Conservation (phyloP, 345 rosid genomes). For the Abelmoschus esculentus region DNA sequence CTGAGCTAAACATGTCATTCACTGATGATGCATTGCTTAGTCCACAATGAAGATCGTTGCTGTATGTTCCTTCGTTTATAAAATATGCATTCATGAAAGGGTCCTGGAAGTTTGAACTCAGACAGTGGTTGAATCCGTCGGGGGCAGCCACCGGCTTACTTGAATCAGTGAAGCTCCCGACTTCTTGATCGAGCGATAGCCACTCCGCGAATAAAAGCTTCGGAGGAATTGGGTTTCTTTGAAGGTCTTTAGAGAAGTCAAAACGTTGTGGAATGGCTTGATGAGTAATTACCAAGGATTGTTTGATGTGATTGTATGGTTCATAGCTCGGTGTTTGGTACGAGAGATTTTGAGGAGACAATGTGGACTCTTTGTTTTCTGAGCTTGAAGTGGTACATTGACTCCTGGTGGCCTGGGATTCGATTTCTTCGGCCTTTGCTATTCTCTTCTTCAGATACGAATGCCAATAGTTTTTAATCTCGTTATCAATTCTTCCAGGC, state of each 20-base stretch:
- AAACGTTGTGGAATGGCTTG: conserved; percentile 15
- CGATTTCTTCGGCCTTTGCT: conserved; percentile 33
- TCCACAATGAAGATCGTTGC: conserved; percentile 22
- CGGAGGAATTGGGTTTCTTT: conserved; percentile 20
- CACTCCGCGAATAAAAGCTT: conserved; percentile 68
- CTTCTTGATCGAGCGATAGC: conserved; percentile 38
- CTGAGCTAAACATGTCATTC: conserved; percentile 31
- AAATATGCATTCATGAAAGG: conserved; percentile 12
- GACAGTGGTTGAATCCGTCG: conserved; percentile 7
- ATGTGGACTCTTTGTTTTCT: conserved; percentile 27
- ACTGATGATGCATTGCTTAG: conserved; percentile 17
- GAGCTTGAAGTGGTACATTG: conserved; percentile 26
- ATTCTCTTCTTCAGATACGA: conserved; percentile 68
- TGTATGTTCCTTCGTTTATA: conserved; percentile 19
- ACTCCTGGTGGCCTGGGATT: conserved; percentile 16
- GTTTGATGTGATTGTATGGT: conserved; percentile 10
- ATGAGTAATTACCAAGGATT: conserved; percentile 18
- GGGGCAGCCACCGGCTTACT: conserved; percentile 6
- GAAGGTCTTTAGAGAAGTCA: conserved; percentile 16
- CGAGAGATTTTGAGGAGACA: conserved; percentile 20
- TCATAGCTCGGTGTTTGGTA: conserved; percentile 21
- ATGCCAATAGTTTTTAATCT: conserved; percentile 92
- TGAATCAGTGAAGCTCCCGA: neutral
- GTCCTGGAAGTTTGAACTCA: conserved; percentile 24
- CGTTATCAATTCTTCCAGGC: conserved; percentile 95